Evolutionary conservation across 169 alveolate genomes (phyloP), one percentile per base, ranked within the genome.

Genomic region (Plasmodium cynomolgi): DNA sequence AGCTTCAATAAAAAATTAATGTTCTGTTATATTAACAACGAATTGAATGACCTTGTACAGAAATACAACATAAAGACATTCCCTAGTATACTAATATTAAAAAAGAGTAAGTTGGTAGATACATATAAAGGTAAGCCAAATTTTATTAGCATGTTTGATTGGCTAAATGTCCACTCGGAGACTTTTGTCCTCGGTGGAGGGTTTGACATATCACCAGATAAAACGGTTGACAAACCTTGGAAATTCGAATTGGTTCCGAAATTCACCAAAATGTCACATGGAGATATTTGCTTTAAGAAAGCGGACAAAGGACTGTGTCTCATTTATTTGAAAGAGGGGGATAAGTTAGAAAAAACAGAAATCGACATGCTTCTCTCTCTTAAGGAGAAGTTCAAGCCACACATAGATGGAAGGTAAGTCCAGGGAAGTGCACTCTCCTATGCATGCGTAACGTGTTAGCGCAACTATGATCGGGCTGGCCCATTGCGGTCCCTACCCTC

Each of bases 101-200:
- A 98, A 58, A 96, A 97, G 75, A 95, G 96, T 54, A 97, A 97
- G 73, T 96, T 96, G 58, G 98, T 96, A 73, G 96, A 95, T 90
- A 95, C 96, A 17, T 99, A 97, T 96, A 97, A 95, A 29, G 99
- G 99, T 37, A 98, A 97, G 54, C 95, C 97, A 79, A 97, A 97
- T 68, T 99, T 96, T 91, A 91, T 95, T 72, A 96, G 95, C 37
- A 95, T 99, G 95, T 98, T 98, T 84, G 99, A 99, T 84, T 99
- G 98, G 98, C 98, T 99, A 13, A 99, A 99, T 92, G 97, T 99
- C 20, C 98, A 98, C 94, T 96, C 99, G 54, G 99, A 99, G 92
- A 98, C 99, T 6, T 99, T 98, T 97, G 99, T 98, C 33, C 96
- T 97, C 79, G 99, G 99, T 50, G 99, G 99, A 11, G 99, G 99